Conservation (phyloP, 257 asterid genomes). For the Primulina eburnea region DNA sequence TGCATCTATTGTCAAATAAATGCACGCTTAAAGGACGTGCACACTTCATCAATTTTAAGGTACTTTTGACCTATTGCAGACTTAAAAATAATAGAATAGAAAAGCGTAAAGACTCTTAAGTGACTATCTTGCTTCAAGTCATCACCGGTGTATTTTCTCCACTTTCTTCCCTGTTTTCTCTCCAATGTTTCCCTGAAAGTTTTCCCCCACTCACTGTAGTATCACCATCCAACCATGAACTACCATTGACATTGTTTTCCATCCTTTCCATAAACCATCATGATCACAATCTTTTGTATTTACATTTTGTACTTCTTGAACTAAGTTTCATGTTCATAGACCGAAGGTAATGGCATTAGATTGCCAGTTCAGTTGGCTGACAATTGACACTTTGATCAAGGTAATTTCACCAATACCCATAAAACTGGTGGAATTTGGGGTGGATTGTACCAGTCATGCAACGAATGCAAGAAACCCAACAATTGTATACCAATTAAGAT, state of each 20-base stretch:
- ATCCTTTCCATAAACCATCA: background rate
- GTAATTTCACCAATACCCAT: background rate
- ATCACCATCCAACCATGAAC: background rate
- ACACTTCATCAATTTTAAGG: background rate
- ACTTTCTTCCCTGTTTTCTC: background rate
- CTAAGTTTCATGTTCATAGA: background rate
- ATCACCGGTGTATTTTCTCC: slow-evolving; percentile 12
- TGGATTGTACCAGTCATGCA: background rate
- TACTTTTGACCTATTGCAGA: background rate
- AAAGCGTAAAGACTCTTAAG: background rate
- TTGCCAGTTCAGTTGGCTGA: background rate
- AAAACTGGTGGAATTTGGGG: background rate
- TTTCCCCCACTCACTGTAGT: background rate
- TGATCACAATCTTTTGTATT: background rate
- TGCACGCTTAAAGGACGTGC: background rate
- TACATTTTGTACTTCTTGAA: background rate
- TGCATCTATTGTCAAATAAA: too few relatives aligned
- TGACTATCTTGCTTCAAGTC: background rate
- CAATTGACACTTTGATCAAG: background rate
- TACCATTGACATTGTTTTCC: background rate
- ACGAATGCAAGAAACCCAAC: background rate
- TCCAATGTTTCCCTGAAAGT: background rate
- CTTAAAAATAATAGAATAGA: too few relatives aligned
- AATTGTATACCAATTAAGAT: background rate
- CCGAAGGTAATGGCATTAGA: background rate